Conservation (phyloP, 106 monocot genomes). For the Amphibolis antarctica region DNA sequence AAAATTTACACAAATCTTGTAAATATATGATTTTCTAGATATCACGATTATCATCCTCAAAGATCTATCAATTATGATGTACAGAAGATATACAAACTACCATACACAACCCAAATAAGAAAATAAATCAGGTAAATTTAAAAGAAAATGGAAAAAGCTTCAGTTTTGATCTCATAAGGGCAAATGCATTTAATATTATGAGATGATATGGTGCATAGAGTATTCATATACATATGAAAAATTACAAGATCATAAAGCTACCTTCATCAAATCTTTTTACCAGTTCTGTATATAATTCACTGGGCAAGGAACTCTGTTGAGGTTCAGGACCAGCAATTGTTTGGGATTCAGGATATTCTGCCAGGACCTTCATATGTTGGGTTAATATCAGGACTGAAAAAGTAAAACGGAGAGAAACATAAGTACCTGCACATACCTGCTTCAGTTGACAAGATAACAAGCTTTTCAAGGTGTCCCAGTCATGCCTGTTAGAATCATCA, state of each 20-base stretch:
- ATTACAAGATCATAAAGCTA: conserved; percentile 13
- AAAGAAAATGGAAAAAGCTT: too few relatives aligned
- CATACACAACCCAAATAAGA: too few relatives aligned
- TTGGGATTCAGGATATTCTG: conserved; percentile 70
- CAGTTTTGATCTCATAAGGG: too few relatives aligned
- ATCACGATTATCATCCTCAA: too few relatives aligned
- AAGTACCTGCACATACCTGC: conserved; percentile 76
- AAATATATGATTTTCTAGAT: too few relatives aligned
- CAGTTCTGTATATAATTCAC: conserved; percentile 59
- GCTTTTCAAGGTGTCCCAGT: conserved; percentile 70
- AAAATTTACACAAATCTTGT: too few relatives aligned
- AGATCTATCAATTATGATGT: too few relatives aligned
- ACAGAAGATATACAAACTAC: too few relatives aligned
- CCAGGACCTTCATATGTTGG: conserved; percentile 42
- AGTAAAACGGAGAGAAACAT: not conserved
- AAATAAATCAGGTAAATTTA: too few relatives aligned
- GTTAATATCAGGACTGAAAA: not conserved
- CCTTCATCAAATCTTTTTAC: conserved; percentile 78
- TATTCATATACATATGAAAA: not conserved
- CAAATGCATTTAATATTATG: too few relatives aligned
- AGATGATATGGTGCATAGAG: not conserved
- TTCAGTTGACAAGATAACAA: conserved; percentile 65
- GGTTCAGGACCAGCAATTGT: conserved; percentile 13
- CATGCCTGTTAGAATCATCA: conserved; percentile 44
- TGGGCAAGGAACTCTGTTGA: conserved; percentile 39